Conservation (phyloP, 2,329 filamentous ascomycete genomes). For the Fusarium xyrophilum region DNA sequence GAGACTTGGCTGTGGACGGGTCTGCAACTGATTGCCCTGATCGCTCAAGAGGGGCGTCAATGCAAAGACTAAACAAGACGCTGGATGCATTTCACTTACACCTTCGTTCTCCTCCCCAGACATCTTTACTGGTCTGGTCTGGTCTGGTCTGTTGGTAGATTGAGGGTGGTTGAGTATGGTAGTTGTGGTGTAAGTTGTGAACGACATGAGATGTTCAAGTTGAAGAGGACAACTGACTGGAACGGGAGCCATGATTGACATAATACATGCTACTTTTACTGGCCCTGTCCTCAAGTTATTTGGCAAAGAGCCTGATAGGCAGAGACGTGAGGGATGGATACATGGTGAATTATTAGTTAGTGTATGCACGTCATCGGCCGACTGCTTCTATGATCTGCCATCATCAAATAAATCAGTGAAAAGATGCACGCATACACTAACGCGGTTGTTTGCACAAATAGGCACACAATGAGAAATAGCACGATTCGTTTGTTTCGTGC, state of each 20-base stretch:
- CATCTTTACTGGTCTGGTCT: neutral
- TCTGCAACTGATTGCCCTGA: rapidly evolving
- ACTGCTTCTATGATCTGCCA: neutral
- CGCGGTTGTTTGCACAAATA: neutral
- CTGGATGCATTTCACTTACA: neutral
- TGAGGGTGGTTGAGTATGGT: neutral
- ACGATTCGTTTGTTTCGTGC: neutral
- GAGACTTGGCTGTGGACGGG: neutral
- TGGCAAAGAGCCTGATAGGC: neutral
- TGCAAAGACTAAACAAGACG: neutral
- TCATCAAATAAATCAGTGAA: neutral
- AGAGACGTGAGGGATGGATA: neutral
- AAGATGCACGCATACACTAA: neutral
- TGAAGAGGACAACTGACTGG: neutral
- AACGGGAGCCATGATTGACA: neutral
- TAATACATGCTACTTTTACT: neutral
- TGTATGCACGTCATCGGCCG: neutral
- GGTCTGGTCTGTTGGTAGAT: neutral
- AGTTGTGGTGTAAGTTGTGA: too few relatives aligned
- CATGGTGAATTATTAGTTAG: neutral
- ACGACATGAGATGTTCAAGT: too few relatives aligned
- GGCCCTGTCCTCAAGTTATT: neutral
- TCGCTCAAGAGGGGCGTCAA: neutral
- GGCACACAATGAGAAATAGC: neutral
- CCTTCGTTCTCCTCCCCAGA: neutral